Conservation (phyloP, 768 basidiomycete species). For the Boletellus emodensis region DNA sequence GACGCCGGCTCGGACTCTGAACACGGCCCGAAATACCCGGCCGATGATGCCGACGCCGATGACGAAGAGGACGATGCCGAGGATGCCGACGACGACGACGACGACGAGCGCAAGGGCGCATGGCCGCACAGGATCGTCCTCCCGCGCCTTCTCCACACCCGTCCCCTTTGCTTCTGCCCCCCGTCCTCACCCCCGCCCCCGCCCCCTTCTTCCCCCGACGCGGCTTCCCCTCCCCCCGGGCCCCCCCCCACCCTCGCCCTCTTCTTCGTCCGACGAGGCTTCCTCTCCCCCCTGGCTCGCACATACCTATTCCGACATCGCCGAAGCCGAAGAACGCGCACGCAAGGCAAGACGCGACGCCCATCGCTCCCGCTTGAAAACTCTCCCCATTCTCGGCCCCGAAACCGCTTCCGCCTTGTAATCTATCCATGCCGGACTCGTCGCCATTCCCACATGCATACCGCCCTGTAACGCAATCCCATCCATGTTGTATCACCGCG, state of each 20-base stretch:
- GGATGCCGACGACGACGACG: neutral
- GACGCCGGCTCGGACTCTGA: neutral
- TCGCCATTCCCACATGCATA: neutral
- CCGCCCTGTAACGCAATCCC: no score
- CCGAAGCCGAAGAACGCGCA: constrained; percentile 4
- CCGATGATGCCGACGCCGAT: neutral
- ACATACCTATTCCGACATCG: neutral
- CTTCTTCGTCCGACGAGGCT: neutral
- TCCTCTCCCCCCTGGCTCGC: neutral
- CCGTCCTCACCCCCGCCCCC: no score
- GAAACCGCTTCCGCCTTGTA: constrained; percentile 1
- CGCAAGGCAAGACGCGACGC: constrained; percentile 12
- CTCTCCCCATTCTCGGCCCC: constrained; percentile 2
- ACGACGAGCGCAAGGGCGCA: no score
- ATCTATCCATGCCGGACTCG: neutral
- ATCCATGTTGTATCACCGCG: no score
- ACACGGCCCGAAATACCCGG: no score
- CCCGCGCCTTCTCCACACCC: no score
- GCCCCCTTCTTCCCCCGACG: no score
- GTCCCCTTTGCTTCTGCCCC: no score
- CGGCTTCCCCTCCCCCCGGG: no score
- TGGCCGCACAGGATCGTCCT: no score
- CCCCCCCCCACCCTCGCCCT: no score
- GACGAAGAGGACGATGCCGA: neutral
- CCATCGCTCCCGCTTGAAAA: constrained; percentile 7